phyloP scores from a whole-genome alignment of 2,329 filamentous ascomycete genomes.

The Lachnum nothofagi region DNA sequence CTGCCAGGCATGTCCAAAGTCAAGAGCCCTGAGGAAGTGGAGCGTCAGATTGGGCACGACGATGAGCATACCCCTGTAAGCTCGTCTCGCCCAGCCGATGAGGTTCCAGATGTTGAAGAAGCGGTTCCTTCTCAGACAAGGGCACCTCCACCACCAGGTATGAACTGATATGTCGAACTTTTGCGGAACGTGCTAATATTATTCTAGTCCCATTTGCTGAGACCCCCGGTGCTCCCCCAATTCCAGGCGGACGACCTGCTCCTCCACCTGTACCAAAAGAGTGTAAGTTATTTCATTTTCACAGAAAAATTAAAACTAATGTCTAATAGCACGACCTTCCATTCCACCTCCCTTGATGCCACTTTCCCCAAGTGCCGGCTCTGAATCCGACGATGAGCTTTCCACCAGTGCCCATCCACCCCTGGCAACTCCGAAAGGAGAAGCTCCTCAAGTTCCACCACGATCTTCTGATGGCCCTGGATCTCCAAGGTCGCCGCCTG shows the following conservation, averaged over 20 bases:
- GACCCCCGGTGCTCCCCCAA: slow-evolving; percentile 32
- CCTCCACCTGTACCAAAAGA: slow-evolving; percentile 56
- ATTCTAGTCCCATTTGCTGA: slow-evolving; percentile 27
- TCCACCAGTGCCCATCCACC: slow-evolving; percentile 48
- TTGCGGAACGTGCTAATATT: slow-evolving; percentile 8
- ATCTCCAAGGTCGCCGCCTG: slow-evolving; percentile 42
- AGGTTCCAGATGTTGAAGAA: slow-evolving; percentile 53
- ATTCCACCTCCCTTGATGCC: slow-evolving; percentile 49
- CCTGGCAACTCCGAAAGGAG: slow-evolving; percentile 35
- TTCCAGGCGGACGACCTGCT: slow-evolving; percentile 43
- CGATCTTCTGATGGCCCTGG: slow-evolving; percentile 35
- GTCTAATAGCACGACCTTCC: slow-evolving; percentile 55
- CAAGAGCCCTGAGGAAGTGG: slow-evolving; percentile 45
- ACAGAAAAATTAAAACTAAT: slow-evolving; percentile 25
- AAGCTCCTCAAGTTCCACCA: slow-evolving; percentile 44
- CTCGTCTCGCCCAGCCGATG: slow-evolving; percentile 38
- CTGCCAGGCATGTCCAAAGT: slow-evolving; percentile 66
- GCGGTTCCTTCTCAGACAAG: slow-evolving; percentile 32
- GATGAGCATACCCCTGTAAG: slow-evolving; percentile 48
- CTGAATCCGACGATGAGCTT: slow-evolving; percentile 84
- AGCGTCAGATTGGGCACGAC: slow-evolving; percentile 36
- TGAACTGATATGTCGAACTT: neutral
- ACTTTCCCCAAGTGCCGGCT: slow-evolving; percentile 68
- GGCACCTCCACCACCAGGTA: slow-evolving; percentile 35
- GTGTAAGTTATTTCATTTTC: slow-evolving; percentile 45